A percentile compares a stretch with the other conserved stretches of the same genome.
Conservation (phyloP, 345 rosid genomes). For the Trapa bicornis region DNA sequence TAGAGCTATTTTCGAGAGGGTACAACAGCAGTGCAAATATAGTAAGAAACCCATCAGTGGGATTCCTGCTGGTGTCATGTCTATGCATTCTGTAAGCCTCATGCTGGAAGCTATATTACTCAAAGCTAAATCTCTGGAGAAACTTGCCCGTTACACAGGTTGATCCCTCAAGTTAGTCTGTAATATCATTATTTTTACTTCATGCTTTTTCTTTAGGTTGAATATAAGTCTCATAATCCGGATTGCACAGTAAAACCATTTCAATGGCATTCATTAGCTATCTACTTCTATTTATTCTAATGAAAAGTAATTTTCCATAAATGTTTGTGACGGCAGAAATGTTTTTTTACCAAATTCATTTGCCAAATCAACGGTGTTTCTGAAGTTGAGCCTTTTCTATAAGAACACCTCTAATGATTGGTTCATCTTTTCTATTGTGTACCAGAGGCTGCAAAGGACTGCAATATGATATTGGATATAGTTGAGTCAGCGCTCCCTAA, state of each 20-base stretch:
- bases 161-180: neutral
- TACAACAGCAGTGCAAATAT: constrained; percentile 31
- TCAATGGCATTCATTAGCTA: too few relatives aligned
- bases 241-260: neutral
- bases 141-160: constrained; percentile 59
- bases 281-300: too few relatives aligned
- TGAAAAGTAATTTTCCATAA: too few relatives aligned
- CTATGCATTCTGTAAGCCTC: constrained; percentile 83
- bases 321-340: too few relatives aligned
- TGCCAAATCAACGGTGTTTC: neutral
- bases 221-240: neutral
- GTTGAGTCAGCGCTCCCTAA: constrained; percentile 66
- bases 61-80: constrained; percentile 43
- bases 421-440: constrained; percentile 13
- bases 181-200: neutral
- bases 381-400: neutral
- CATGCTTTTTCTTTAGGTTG: neutral
- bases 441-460: constrained; percentile 90
- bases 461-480: constrained; percentile 53
- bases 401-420: neutral
- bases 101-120: constrained; percentile 85
- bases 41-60: constrained; percentile 38
- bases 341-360: neutral
- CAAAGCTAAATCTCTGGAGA: constrained; percentile 72
- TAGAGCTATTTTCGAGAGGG: constrained; percentile 52